Percentiles rank a stretch among this genome's conserved stretches.
phyloP scores from a whole-genome alignment of 2,329 filamentous ascomycete species.

The Nigrospora sphaerica region DNA sequence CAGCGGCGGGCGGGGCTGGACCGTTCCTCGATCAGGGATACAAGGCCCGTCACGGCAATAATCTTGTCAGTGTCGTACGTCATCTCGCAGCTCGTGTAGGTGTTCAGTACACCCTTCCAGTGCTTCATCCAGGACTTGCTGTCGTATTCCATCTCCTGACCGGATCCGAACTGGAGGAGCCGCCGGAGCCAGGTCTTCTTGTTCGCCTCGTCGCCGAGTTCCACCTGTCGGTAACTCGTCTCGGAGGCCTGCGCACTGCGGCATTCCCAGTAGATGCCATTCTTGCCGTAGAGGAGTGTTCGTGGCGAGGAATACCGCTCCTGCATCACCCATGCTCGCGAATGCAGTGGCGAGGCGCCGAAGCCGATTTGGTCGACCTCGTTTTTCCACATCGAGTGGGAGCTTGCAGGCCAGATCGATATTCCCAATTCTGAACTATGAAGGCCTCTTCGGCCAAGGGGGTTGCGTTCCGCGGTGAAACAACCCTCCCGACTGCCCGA shows the following conservation, averaged over 20 bases:
- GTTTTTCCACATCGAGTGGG: neutral
- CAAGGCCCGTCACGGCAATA: constrained; percentile 1
- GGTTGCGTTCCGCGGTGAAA: neutral
- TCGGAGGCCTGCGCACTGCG: constrained; percentile 4
- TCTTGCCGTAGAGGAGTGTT: constrained; percentile 2
- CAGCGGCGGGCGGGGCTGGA: neutral
- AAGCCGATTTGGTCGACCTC: constrained; percentile 1
- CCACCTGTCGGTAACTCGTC: neutral
- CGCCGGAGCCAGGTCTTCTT: constrained; percentile 6
- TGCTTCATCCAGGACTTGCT: neutral
- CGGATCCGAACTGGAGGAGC: neutral
- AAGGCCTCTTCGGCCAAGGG: neutral
- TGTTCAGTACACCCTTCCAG: constrained; percentile 2
- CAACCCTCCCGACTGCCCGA: neutral
- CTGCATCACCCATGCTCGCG: constrained; percentile 5
- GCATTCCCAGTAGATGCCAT: constrained; percentile 5
- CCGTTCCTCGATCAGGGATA: constrained; percentile 1
- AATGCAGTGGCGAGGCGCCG: constrained; percentile 3
- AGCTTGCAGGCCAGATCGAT: neutral
- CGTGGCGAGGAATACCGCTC: constrained; percentile 4
- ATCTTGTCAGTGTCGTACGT: constrained; percentile 3
- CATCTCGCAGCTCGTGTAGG: constrained; percentile 2
- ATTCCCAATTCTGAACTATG: neutral
- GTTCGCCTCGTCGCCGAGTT: neutral
- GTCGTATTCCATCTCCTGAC: too few species aligned